These are phyloP conservation scores for Cladosporium oxysporum DNA, from an alignment of 2,329 filamentous ascomycete species.

Conservation along the genomic window DNA sequence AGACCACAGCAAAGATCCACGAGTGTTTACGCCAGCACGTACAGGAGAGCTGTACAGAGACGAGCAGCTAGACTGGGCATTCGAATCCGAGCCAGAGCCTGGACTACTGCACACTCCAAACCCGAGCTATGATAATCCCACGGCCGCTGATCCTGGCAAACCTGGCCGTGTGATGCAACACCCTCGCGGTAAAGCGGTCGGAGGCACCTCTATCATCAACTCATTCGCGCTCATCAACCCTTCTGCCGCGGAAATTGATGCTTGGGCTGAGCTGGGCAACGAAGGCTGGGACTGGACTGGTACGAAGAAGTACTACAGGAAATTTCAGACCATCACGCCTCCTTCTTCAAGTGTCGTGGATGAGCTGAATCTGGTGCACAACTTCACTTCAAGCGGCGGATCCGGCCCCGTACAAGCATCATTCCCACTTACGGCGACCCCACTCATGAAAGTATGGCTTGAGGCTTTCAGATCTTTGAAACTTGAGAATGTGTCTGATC, in stretches of 20 bases:
- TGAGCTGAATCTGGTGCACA: slow-evolving; percentile 20
- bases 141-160: slow-evolving; percentile 22
- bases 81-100: slow-evolving; percentile 32
- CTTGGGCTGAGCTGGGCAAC: slow-evolving; percentile 38
- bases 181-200: slow-evolving; percentile 41
- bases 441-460: slow-evolving; percentile 24
- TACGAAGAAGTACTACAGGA: slow-evolving; percentile 23
- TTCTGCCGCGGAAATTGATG: slow-evolving; percentile 37
- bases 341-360: not conserved
- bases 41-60: slow-evolving; percentile 23
- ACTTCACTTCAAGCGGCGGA: slow-evolving; percentile 23
- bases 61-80: slow-evolving; percentile 38
- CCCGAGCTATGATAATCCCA: not conserved
- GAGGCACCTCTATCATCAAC: slow-evolving; percentile 45
- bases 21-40: slow-evolving; percentile 28
- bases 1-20: slow-evolving; percentile 25
- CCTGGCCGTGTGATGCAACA: slow-evolving; percentile 26
- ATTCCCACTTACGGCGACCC: slow-evolving; percentile 19
- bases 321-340: slow-evolving; percentile 8
- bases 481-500: slow-evolving; percentile 22
- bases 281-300: slow-evolving; percentile 43
- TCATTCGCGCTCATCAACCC: slow-evolving; percentile 33
- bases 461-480: slow-evolving; percentile 23
- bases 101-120: not conserved
- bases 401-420: slow-evolving; percentile 24